Percentiles rank a stretch among this genome's conserved stretches.
These are phyloP conservation scores for Leptomonas seymouri DNA, from an alignment of 208 protist genomes.

Conservation along the genomic window DNA sequence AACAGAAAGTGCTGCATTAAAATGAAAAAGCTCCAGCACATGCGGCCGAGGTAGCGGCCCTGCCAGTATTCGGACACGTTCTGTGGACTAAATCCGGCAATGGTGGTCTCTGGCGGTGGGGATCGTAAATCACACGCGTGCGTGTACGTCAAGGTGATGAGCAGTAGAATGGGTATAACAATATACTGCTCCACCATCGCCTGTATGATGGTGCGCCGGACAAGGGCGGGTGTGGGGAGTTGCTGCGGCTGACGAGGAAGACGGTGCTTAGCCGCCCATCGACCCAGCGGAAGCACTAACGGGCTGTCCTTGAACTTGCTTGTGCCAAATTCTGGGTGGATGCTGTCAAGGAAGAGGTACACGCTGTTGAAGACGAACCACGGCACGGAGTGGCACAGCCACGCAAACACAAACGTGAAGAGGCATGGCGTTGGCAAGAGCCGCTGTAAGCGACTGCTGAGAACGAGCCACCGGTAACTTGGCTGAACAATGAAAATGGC, in stretches of 20 bases:
- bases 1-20: slow-evolving; percentile 44
- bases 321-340: slow-evolving; percentile 31
- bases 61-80: slow-evolving; percentile 27
- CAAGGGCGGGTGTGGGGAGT: slow-evolving; percentile 27
- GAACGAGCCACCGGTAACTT: slow-evolving; percentile 28
- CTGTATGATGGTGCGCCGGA: slow-evolving; percentile 26
- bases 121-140: slow-evolving; percentile 15
- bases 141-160: slow-evolving; percentile 14
- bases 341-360: slow-evolving; percentile 46
- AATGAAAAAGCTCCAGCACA: slow-evolving; percentile 4
- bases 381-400: slow-evolving; percentile 44
- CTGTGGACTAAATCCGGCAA: slow-evolving; percentile 28
- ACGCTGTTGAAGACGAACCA: slow-evolving; percentile 45
- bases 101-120: slow-evolving; percentile 27
- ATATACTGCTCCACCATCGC: slow-evolving; percentile 38
- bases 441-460: slow-evolving; percentile 23
- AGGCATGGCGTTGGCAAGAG: slow-evolving; percentile 15
- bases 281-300: slow-evolving; percentile 29
- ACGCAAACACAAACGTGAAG: slow-evolving; percentile 37
- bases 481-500: slow-evolving; percentile 40
- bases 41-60: slow-evolving; percentile 5
- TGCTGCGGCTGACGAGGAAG: slow-evolving; percentile 38
- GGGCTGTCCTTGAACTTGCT: slow-evolving; percentile 20
- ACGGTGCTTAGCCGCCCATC: slow-evolving; percentile 37
- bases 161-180: slow-evolving; percentile 24